These are phyloP conservation scores for Euphorbia celastroides DNA, from an alignment of 441 rosid species.

Conservation along the genomic window DNA sequence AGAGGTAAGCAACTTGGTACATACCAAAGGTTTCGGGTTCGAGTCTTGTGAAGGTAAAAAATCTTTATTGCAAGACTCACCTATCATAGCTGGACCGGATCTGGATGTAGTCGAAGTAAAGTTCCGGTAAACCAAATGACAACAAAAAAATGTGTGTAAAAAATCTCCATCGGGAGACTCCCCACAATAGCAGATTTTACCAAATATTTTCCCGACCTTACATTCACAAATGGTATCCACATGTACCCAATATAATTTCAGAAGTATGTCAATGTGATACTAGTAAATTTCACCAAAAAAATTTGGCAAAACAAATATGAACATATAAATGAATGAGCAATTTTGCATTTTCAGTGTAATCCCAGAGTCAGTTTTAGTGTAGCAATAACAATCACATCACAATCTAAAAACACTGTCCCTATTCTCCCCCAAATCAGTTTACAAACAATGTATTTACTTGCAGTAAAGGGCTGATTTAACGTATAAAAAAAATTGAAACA, in stretches of 20 bases:
- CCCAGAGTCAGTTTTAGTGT: background rate
- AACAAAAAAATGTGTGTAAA: no score
- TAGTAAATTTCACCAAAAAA: no score
- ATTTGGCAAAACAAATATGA: background rate
- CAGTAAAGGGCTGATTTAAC: background rate
- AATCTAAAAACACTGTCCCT: background rate
- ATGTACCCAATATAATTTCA: background rate
- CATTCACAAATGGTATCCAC: background rate
- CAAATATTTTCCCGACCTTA: background rate
- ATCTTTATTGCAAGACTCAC: no score
- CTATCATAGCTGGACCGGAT: no score
- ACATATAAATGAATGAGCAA: background rate
- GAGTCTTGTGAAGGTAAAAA: no score
- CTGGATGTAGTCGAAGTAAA: no score
- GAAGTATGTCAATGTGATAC: no score
- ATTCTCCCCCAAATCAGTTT: background rate
- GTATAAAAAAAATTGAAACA: background rate
- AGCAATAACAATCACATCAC: background rate
- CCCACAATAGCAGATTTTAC: no score
- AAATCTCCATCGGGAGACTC: no score
- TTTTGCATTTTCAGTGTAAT: background rate
- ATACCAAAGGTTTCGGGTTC: no score
- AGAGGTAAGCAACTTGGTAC: no score
- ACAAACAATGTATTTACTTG: slow-evolving; percentile 13
- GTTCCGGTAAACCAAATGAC: no score